Evolutionary conservation across 352 stramenopile genomes (phyloP), one percentile per base, ranked within the genome.

Genomic region (Phytophthora sp.): DNA sequence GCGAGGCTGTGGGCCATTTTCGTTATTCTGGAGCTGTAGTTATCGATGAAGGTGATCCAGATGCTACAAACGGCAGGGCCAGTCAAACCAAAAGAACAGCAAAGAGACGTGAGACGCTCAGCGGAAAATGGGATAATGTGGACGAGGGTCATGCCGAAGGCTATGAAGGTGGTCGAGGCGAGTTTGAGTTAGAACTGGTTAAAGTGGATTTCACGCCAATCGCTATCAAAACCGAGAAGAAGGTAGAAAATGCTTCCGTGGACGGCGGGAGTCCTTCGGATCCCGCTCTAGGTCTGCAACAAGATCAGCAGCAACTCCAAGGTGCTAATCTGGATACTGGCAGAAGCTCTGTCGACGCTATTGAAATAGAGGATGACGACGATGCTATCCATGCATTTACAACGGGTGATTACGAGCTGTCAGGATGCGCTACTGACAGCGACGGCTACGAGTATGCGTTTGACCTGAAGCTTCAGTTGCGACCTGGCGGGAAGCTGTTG

Each of bases 391-490:
- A 45, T 7, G 67, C 69, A 12, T 70, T 92, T 5, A 92, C 83
- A 9, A 80, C 77, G 1, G 83, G 83, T 8, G 34, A 62, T 11
- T 92, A 84, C 62, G 61, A 64, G 38, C 62, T 92, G 4, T 82
- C 81, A 24, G 83, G 83, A 5, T 74, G 75, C n/a, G 79, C 80
- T 4, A 88, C 74, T 18, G 83, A 92, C 38, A 66, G 71, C 10
- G 83, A 92, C 18, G 83, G 80, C 10, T 92, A 92, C 66, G 80
- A 92, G 50, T 92, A 92, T 63, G 75, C 71, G 11, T 89, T 84
- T 26, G 66, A 83, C 57, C 63, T 90, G 1, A 48, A 74, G 15
- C 20, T 92, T 17, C 55, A 79, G n/a, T 61, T 92, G 13, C 43
- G 66, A 3, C 50, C 78, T 0, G 55, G 61, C 39, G 79, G 83